Conservation (phyloP, 176 grass and related monocot species). For the Saccharum spontaneum region DNA sequence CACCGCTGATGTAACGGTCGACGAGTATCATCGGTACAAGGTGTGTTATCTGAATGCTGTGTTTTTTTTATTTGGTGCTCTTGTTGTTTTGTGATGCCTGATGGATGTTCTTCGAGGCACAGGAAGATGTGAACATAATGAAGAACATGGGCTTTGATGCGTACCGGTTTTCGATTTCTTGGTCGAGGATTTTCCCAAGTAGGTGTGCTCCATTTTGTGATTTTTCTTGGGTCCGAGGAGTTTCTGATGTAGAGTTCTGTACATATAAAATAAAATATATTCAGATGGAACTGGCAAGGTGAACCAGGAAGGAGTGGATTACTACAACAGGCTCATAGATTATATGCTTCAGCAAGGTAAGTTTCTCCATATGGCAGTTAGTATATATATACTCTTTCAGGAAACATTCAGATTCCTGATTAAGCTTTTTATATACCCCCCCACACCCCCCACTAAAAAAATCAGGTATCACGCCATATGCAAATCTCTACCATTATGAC, state of each 20-base stretch:
- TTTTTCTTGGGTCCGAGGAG: background rate
- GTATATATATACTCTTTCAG: background rate
- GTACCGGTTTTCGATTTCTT: constrained; percentile 73
- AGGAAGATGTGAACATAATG: constrained; percentile 89
- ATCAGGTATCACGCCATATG: constrained; percentile 73
- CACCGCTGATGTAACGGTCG: constrained; percentile 67
- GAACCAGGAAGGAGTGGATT: constrained; percentile 83
- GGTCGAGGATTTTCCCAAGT: constrained; percentile 86
- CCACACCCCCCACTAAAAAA: background rate
- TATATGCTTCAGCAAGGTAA: constrained; percentile 81
- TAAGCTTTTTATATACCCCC: background rate
- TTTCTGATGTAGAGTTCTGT: constrained; percentile 24
- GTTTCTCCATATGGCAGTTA: background rate
- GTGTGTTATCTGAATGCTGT: constrained; percentile 25
- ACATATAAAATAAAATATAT: background rate
- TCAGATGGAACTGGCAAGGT: constrained; percentile 71
- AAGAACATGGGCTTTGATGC: constrained; percentile 78
- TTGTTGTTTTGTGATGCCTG: background rate
- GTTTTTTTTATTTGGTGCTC: background rate
- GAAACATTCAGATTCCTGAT: background rate
- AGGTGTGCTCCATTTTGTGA: background rate
- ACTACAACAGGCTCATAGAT: constrained; percentile 85
- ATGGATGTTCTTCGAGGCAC: background rate
- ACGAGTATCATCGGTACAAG: constrained; percentile 83
- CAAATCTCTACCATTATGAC: constrained; percentile 96